Base-by-base conservation (phyloP, 768 basidiomycete species). In the Atractiella rhizophila region DNA sequence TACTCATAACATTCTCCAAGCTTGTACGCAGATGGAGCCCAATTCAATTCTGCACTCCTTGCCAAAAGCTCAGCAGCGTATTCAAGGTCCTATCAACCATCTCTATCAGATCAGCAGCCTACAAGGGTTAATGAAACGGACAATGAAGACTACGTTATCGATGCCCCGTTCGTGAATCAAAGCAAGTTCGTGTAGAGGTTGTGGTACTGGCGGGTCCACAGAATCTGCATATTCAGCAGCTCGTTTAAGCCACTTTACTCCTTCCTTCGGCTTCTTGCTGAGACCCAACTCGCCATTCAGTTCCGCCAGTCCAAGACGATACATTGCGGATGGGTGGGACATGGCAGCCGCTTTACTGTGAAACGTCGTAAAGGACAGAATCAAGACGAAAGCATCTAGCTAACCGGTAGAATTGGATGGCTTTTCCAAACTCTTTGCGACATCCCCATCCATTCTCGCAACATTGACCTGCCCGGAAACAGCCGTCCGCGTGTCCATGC, bases 381-480 rank as follows among this genome's bases (percentile, higher is more conserved):
- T 8, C 26, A 12, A 4, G 21, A 54, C 62, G 32, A 16, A n/a
- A n/a, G n/a, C n/a, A n/a, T n/a, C n/a, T n/a, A n/a, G n/a, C n/a
- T n/a, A n/a, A 63, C 62, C 56, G 72, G 64, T 76, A 96, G 63
- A 85, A 91, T 42, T 77, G 74, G 27, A 94, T 60, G 0, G 88
- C 83, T 55, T 94, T 94, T 32, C 74, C 73, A 15, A 71, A 74
- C 59, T 96, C 91, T 12, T 83, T 69, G 37, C 88, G 66, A 57
- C 83, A 88, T 5, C 91, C 91, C 91, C 88, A 96, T 23, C 86
- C 91, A 52, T 94, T 86, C 66, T 98, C 91, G 60, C 82, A 91
- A 57, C 91, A 98, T 3, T 86, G 86, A 25, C 85, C 91, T 0
- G 86, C 78, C 24, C 88, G 77, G 60, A 85, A 98, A 4, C 81